Conservation (phyloP, 768 basidiomycete species). For the Daedaleopsis sinensis region DNA sequence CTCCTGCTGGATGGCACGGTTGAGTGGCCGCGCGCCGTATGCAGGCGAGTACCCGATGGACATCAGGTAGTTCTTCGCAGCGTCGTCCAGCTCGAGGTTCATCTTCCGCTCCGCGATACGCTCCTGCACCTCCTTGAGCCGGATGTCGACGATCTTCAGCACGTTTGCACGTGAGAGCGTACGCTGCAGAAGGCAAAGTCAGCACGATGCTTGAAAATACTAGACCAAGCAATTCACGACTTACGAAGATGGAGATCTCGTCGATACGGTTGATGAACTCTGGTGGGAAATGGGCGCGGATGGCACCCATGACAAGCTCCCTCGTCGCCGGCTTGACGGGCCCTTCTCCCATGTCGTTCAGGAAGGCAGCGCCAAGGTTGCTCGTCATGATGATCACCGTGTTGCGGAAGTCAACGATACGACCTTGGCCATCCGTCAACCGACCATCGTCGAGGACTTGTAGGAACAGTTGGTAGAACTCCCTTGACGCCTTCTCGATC, state of each 20-base stretch:
- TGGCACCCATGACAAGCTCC: conserved; percentile 74
- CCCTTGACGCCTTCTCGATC: conserved; percentile 88
- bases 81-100: conserved; percentile 72
- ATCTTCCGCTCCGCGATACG: conserved; percentile 84
- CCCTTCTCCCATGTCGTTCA: conserved; percentile 77
- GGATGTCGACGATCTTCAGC: conserved; percentile 85
- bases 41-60: conserved; percentile 77
- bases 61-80: conserved; percentile 74
- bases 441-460: conserved; percentile 94
- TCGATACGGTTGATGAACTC: conserved; percentile 93
- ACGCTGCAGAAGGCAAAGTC: conserved; percentile 52
- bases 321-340: conserved; percentile 62
- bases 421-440: conserved; percentile 92
- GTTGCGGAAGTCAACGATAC: conserved; percentile 84
- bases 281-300: conserved; percentile 86
- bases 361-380: conserved; percentile 80
- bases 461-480: conserved; percentile 70
- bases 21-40: conserved; percentile 93
- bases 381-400: conserved; percentile 96
- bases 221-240: conserved; percentile 16
- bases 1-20: conserved; percentile 89
- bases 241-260: conserved; percentile 75
- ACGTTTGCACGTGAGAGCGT: conserved; percentile 77
- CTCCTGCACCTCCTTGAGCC: conserved; percentile 82
- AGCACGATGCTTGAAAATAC: conserved; percentile 31